Evolutionary conservation across 345 rosid species (phyloP).

Genomic region (Iberis pinnata): DNA sequence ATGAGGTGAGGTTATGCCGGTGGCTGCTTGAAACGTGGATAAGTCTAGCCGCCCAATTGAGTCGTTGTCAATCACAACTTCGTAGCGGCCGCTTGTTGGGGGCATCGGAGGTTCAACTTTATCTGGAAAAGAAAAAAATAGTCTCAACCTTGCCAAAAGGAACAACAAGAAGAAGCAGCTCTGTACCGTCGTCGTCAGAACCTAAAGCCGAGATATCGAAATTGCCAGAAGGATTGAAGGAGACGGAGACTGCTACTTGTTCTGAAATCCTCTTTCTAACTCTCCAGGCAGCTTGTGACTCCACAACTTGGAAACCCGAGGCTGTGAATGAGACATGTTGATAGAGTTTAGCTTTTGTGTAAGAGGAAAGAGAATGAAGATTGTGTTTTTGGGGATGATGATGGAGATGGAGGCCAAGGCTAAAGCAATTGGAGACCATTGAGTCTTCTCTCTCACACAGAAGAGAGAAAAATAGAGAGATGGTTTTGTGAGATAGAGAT

Average conservation of each 20-base stretch:
- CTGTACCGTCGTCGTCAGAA: slow-evolving; percentile 39
- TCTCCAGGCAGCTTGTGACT: not conserved
- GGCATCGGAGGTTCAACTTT: slow-evolving; percentile 68
- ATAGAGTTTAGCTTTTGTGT: too few species aligned
- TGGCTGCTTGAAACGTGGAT: slow-evolving; percentile 54
- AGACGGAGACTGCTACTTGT: too few species aligned
- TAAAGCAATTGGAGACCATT: too few species aligned
- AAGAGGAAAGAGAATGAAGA: too few species aligned
- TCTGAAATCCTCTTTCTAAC: slow-evolving; percentile 6
- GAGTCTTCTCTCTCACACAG: too few species aligned
- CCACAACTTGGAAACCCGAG: not conserved
- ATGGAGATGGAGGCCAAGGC: too few species aligned
- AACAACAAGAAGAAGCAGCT: too few species aligned
- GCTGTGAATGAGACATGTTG: too few species aligned
- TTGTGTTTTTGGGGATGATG: too few species aligned
- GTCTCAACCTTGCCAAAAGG: not conserved
- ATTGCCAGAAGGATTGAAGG: slow-evolving; percentile 81
- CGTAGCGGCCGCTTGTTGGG: slow-evolving; percentile 60
- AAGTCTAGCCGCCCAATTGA: slow-evolving; percentile 50
- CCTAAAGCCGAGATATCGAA: slow-evolving; percentile 59
- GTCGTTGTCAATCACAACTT: slow-evolving; percentile 57
- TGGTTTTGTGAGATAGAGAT: too few species aligned
- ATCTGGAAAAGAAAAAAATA: slow-evolving; percentile 23
- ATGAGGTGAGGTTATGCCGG: slow-evolving; percentile 59
- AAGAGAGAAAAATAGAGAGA: too few species aligned